Base-by-base conservation (phyloP, 768 basidiomycete species). In the Leccinum subgranulosum region DNA sequence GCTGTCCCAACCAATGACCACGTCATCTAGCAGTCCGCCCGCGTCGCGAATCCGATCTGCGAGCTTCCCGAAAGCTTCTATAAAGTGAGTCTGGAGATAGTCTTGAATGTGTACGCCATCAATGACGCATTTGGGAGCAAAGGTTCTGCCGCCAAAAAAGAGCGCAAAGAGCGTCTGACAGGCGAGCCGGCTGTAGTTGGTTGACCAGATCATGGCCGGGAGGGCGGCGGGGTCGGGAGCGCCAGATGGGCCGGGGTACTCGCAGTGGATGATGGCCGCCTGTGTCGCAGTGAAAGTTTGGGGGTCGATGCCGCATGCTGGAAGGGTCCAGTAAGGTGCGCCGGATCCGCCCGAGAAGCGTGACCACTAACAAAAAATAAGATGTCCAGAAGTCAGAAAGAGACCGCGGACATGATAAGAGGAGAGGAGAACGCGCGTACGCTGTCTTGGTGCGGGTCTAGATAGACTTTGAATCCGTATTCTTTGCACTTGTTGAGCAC, bases 131-230 rank as follows among this genome's bases (percentile, higher is more conserved):
- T 86, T 86, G 0, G 97, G 97, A 0, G 97, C 94, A 70, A 90
- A 98, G 43, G 86, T 84, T 8, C 84, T 81, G 1, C 94, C 94
- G 21, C 89, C 94, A 69, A 91, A 98, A 80, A 98, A 98, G 60
- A 99, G 82, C 7, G 96, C 94, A 76, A 96, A 96, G 53, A 97
- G 69, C 11, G 94, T 96, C 69, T 94, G 90, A 19, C 86, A 85
- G 51, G 88, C 83, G 28, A 98, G 85, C 17, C 90, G 91, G 43
- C 90, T 85, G 68, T 98, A 98, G 69, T 98, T 98, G 25, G 96
- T 98, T 7, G 87, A 85, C 97, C 97, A 99, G 59, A 94, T 84
- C 97, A 99, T 99, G 49, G 89, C 85, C 6, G 97, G 96, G 59
- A 94, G 80, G 0, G 82, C 69, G 3, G 83, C 79, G 0, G 96